Percentiles rank a stretch among this genome's conserved stretches.
phyloP scores from a whole-genome alignment of 257 asterid species.

The Orobanche coerulescens region DNA sequence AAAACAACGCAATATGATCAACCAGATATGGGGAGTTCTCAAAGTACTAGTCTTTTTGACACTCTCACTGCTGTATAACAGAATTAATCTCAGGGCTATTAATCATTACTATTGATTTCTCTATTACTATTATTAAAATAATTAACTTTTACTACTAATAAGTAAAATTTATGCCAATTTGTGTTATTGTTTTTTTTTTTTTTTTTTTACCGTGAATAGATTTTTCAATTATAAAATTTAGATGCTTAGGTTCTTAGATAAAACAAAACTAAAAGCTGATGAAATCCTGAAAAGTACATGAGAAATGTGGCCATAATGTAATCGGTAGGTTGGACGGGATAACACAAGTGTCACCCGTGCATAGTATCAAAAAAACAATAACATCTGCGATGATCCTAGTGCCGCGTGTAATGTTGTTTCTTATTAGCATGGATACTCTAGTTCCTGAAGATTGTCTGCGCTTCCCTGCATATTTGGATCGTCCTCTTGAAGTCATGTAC shows the following conservation, averaged over 20 bases:
- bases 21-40: not conserved
- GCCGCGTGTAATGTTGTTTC: not conserved
- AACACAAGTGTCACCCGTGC: not conserved
- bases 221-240: constrained; percentile 2
- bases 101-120: not conserved
- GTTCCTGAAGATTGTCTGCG: constrained; percentile 18
- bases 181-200: not conserved
- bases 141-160: no score
- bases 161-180: not conserved
- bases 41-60: not conserved
- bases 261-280: not conserved
- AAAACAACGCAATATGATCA: not conserved
- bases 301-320: constrained; percentile 7
- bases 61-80: constrained; percentile 4
- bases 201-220: not conserved
- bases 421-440: not conserved
- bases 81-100: not conserved
- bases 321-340: not conserved
- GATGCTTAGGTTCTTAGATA: constrained; percentile 2
- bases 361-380: not conserved
- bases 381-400: not conserved
- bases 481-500: not conserved
- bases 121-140: not conserved
- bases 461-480: constrained; percentile 15
- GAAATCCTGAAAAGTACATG: constrained; percentile 6